Percentiles rank a stretch among this genome's conserved stretches.
phyloP scores from a whole-genome alignment of 164 flowering plant species.

The Vitis labrusca region DNA sequence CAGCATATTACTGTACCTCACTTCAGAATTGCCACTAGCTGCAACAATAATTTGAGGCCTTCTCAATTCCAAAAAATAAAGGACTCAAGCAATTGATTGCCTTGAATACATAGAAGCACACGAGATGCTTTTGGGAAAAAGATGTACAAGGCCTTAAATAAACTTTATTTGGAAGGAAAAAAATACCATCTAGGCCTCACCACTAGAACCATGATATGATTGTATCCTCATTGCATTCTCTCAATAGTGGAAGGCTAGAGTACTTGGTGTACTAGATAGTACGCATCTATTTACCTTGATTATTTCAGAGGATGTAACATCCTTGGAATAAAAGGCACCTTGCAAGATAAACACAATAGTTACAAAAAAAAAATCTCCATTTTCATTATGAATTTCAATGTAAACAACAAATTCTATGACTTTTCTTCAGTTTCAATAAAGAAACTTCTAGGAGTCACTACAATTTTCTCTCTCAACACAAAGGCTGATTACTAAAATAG shows the following conservation, averaged over 20 bases:
- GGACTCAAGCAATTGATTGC: neutral
- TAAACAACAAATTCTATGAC: neutral
- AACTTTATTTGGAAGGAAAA: neutral
- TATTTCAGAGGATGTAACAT: neutral
- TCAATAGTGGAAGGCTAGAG: neutral
- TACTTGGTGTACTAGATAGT: neutral
- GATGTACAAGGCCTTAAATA: neutral
- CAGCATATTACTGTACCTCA: neutral
- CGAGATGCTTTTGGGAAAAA: neutral
- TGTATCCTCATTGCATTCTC: neutral
- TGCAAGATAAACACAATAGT: neutral
- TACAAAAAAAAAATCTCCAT: neutral
- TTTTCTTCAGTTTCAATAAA: neutral
- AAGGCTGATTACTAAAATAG: neutral
- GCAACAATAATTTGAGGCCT: neutral
- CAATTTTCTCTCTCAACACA: neutral
- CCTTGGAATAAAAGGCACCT: neutral
- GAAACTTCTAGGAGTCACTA: neutral
- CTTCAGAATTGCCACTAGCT: neutral
- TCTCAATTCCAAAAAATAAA: neutral
- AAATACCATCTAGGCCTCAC: neutral
- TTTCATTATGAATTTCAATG: neutral
- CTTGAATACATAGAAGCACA: neutral
- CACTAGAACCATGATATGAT: slow-evolving; percentile 1
- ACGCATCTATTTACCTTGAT: neutral